Percentiles rank a stretch among this genome's conserved stretches.
Evolutionary conservation across 345 rosid genomes (phyloP).

Genomic region (Kandelia obovata): DNA sequence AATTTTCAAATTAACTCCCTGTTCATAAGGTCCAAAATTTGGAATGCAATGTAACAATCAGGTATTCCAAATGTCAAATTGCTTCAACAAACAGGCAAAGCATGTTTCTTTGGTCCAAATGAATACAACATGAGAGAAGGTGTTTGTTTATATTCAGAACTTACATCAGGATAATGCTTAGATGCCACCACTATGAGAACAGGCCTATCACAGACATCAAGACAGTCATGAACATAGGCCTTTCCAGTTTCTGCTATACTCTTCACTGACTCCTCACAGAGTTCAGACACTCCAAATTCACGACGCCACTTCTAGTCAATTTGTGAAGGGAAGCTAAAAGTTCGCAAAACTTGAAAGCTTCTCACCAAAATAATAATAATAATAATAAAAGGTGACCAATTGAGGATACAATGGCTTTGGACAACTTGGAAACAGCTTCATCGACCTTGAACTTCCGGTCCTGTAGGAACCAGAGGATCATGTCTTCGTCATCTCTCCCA

Average conservation of each 20-base stretch:
- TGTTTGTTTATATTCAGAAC: slow-evolving; percentile 24
- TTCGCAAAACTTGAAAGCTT: too few species aligned
- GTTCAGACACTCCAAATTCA: slow-evolving; percentile 63
- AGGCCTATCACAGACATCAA: slow-evolving; percentile 61
- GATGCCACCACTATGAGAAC: slow-evolving; percentile 84
- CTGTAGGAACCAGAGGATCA: slow-evolving; percentile 83
- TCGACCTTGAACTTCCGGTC: slow-evolving; percentile 69
- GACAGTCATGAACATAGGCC: slow-evolving; percentile 63
- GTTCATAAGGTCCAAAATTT: neutral
- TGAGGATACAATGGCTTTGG: slow-evolving; percentile 81
- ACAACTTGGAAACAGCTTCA: slow-evolving; percentile 55
- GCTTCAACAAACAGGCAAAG: neutral
- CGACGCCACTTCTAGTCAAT: slow-evolving; percentile 73
- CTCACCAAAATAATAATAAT: neutral
- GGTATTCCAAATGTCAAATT: neutral
- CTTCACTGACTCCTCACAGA: slow-evolving; percentile 63
- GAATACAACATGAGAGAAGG: neutral
- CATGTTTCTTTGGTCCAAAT: neutral
- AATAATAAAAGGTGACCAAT: slow-evolving; percentile 5
- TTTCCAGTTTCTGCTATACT: slow-evolving; percentile 65
- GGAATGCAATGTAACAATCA: neutral
- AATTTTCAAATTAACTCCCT: neutral
- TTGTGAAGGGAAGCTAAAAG: slow-evolving; percentile 20
- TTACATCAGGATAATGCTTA: slow-evolving; percentile 72
- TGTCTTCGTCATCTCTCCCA: slow-evolving; percentile 92